A percentile compares a stretch with the other conserved stretches of the same genome.
phyloP scores from a whole-genome alignment of 2,329 filamentous ascomycete species.

The Epichloe coenophiala region DNA sequence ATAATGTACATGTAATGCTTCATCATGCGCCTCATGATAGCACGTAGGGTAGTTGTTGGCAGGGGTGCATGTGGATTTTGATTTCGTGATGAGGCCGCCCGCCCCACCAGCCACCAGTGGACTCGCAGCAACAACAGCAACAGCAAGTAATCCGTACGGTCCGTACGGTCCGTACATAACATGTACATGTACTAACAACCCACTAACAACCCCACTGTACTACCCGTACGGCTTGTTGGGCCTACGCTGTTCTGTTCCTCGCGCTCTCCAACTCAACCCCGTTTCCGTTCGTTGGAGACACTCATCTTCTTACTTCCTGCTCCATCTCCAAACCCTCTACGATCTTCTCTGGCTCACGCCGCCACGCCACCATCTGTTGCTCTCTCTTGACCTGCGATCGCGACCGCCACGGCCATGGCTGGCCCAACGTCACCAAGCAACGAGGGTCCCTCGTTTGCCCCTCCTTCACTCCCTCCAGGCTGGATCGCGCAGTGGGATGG shows the following conservation, averaged over 20 bases:
- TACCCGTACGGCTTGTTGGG: neutral
- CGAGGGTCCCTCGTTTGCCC: slow-evolving; percentile 45
- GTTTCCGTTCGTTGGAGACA: neutral
- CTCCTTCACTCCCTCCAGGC: slow-evolving; percentile 47
- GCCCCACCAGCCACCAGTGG: no score
- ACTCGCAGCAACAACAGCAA: neutral
- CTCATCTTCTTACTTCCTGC: neutral
- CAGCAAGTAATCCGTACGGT: no score
- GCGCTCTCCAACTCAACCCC: slow-evolving; percentile 1
- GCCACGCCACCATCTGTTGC: neutral
- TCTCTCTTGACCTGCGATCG: neutral
- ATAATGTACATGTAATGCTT: no score
- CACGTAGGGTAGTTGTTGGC: no score
- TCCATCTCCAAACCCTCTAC: neutral
- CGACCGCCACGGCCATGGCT: slow-evolving; percentile 28
- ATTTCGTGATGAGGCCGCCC: no score
- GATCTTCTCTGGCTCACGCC: neutral
- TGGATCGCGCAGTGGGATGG: slow-evolving; percentile 62
- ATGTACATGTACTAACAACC: no score
- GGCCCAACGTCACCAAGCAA: slow-evolving; percentile 44
- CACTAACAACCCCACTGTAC: no score
- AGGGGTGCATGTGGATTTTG: no score
- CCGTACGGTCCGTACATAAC: no score
- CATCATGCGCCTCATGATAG: no score
- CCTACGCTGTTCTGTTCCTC: slow-evolving; percentile 1